phyloP scores from a whole-genome alignment of 1,284 basidiomycete species.

The Puccinia brachypodii region DNA sequence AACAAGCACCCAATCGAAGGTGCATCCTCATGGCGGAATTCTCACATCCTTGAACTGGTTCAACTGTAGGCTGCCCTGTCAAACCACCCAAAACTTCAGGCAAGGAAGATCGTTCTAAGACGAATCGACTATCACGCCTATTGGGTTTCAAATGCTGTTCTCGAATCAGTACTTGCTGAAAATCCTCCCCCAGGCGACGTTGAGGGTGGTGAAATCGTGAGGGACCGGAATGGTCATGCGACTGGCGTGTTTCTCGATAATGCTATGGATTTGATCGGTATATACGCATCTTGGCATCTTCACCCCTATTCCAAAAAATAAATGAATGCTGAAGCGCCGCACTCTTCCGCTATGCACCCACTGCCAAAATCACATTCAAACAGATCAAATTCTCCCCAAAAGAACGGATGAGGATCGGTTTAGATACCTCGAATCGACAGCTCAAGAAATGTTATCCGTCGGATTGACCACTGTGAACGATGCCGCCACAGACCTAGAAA shows the following conservation, averaged over 20 bases:
- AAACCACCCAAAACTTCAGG: slow-evolving; percentile 40
- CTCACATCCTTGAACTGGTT: not conserved
- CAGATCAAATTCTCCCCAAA: slow-evolving; percentile 26
- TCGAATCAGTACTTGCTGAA: slow-evolving; percentile 48
- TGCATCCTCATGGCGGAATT: not conserved
- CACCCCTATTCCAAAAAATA: not conserved
- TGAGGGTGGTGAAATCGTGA: slow-evolving; percentile 52
- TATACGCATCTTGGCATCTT: not conserved
- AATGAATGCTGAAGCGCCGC: not conserved
- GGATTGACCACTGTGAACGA: slow-evolving; percentile 45
- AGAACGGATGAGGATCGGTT: slow-evolving; percentile 42
- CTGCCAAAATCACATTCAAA: slow-evolving; percentile 4
- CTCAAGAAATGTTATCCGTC: slow-evolving; percentile 41
- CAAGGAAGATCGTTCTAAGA: slow-evolving; percentile 51
- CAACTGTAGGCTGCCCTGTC: slow-evolving; percentile 51
- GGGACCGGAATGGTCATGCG: slow-evolving; percentile 50
- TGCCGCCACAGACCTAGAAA: slow-evolving; percentile 35
- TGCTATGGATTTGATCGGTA: slow-evolving; percentile 54
- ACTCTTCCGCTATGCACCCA: not conserved
- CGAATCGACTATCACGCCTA: slow-evolving; percentile 55
- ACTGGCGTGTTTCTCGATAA: slow-evolving; percentile 55
- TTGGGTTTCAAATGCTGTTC: slow-evolving; percentile 52
- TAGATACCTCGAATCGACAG: slow-evolving; percentile 17
- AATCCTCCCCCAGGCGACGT: slow-evolving; percentile 32
- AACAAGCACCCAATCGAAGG: not conserved